A percentile compares a stretch with the other conserved stretches of the same genome.
These are phyloP conservation scores for Chlamydomonas schloesseri DNA, from an alignment of 139 green algal species.

Conservation along the genomic window DNA sequence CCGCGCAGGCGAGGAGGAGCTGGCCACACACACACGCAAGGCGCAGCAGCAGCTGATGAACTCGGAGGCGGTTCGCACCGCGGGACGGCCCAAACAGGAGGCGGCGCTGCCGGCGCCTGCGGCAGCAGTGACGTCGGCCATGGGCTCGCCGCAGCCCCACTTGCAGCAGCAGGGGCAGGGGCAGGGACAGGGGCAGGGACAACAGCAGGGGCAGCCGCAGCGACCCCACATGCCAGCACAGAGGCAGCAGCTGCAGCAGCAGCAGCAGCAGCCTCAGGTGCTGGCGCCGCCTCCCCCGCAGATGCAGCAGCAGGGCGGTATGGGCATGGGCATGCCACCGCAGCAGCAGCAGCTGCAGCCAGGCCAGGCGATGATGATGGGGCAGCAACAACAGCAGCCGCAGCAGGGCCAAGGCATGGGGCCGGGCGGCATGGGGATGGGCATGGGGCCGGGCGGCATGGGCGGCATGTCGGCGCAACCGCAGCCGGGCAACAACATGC, in stretches of 20 bases:
- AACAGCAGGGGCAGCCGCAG: background rate
- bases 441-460: too few species aligned
- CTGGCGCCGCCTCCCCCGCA: too few species aligned
- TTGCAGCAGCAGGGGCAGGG: background rate
- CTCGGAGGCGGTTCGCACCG: constrained; percentile 34
- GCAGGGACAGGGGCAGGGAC: background rate
- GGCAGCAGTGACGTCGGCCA: background rate
- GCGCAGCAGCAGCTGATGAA: constrained; percentile 56
- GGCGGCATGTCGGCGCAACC: too few species aligned
- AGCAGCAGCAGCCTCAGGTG: constrained; percentile 16
- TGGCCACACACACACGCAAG: constrained; percentile 65
- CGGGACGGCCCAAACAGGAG: constrained; percentile 9
- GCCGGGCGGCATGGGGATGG: background rate
- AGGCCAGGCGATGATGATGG: background rate
- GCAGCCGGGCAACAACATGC: background rate
- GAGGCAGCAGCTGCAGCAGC: constrained; percentile 24
- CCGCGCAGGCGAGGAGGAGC: constrained; percentile 64
- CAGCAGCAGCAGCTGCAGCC: constrained; percentile 24
- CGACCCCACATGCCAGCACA: background rate
- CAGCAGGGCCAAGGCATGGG: background rate
- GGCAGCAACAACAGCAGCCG: too few species aligned
- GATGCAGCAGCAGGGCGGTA: constrained; percentile 12
- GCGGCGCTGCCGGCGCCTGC: background rate
- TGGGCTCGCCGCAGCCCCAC: background rate
- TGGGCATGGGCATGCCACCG: constrained; percentile 19